Conservation (phyloP, 352 stramenopile species). For the Phytophthora ohioensis region DNA sequence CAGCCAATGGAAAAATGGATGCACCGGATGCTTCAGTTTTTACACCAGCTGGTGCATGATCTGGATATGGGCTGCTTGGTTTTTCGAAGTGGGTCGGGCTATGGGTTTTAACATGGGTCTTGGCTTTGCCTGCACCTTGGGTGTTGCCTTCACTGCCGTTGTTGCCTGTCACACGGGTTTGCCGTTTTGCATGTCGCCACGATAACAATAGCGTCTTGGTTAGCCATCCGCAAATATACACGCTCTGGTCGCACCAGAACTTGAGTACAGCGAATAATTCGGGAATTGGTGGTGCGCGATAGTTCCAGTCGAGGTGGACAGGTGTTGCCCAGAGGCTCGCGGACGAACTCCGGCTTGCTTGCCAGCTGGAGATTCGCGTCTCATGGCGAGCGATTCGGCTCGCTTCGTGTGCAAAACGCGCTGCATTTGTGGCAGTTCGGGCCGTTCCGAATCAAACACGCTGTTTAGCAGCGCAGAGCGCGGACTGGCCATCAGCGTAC, state of each 20-base stretch:
- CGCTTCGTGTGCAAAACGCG: not conserved
- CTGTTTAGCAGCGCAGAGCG: slow-evolving; percentile 15
- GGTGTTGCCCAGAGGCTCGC: slow-evolving; percentile 5
- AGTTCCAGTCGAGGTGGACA: slow-evolving; percentile 1
- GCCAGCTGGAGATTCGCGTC: slow-evolving; percentile 23
- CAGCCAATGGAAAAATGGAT: slow-evolving; percentile 12
- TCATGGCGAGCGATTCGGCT: slow-evolving; percentile 1
- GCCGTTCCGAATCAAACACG: slow-evolving; percentile 9
- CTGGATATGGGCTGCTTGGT: slow-evolving; percentile 35
- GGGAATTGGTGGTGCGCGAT: not conserved
- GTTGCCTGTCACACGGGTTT: not conserved
- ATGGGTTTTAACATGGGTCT: slow-evolving; percentile 3
- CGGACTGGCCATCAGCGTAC: slow-evolving; percentile 17
- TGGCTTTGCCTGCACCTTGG: not conserved
- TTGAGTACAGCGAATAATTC: slow-evolving; percentile 4
- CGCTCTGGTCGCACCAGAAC: slow-evolving; percentile 24
- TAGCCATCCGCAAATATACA: not conserved
- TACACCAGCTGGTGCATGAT: slow-evolving; percentile 21
- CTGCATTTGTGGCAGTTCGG: not conserved
- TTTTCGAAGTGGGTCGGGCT: not conserved
- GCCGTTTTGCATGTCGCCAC: not conserved
- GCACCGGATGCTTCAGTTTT: slow-evolving; percentile 35
- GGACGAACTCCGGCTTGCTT: not conserved
- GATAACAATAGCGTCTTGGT: not conserved
- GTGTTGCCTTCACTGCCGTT: too few species aligned